These are phyloP conservation scores for Lithohypha guttulata DNA, from an alignment of 2,329 filamentous ascomycete genomes.

Conservation along the genomic window DNA sequence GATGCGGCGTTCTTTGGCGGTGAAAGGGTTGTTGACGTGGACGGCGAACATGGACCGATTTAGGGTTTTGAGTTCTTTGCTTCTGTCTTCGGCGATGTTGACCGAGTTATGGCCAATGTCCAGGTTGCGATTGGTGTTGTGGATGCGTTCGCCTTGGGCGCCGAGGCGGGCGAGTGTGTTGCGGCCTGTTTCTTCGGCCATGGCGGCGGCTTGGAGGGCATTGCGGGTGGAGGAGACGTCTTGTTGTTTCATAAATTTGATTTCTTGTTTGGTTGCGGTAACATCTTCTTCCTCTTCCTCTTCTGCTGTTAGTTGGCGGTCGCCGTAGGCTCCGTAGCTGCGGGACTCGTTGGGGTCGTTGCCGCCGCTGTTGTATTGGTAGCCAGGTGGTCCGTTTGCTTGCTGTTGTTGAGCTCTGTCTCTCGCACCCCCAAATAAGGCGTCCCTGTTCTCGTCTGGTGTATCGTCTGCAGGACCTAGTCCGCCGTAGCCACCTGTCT, in stretches of 20 bases:
- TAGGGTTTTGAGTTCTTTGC: slow-evolving; percentile 70
- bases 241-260: slow-evolving; percentile 64
- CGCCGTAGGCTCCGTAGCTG: slow-evolving; percentile 46
- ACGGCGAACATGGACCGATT: slow-evolving; percentile 88
- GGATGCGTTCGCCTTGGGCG: slow-evolving; percentile 66
- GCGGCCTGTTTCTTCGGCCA: slow-evolving; percentile 60
- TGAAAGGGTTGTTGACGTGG: slow-evolving; percentile 68
- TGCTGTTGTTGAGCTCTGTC: slow-evolving; percentile 39
- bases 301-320: slow-evolving; percentile 73
- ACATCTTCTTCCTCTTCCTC: slow-evolving; percentile 65
- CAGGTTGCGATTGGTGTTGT: slow-evolving; percentile 73
- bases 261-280: slow-evolving; percentile 61
- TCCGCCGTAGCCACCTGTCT: slow-evolving; percentile 45
- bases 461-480: slow-evolving; percentile 40
- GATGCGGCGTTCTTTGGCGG: slow-evolving; percentile 52
- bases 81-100: slow-evolving; percentile 65
- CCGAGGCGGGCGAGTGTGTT: slow-evolving; percentile 63
- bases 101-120: slow-evolving; percentile 70
- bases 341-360: slow-evolving; percentile 24
- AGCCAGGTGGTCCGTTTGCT: slow-evolving; percentile 24
- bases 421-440: slow-evolving; percentile 48
- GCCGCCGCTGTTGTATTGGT: slow-evolving; percentile 26
- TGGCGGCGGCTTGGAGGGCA: slow-evolving; percentile 54
- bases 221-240: slow-evolving; percentile 64
- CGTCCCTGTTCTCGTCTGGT: slow-evolving; percentile 44